Conservation (phyloP, 176 grass and related monocot genomes). For the Oryza coarctata region DNA sequence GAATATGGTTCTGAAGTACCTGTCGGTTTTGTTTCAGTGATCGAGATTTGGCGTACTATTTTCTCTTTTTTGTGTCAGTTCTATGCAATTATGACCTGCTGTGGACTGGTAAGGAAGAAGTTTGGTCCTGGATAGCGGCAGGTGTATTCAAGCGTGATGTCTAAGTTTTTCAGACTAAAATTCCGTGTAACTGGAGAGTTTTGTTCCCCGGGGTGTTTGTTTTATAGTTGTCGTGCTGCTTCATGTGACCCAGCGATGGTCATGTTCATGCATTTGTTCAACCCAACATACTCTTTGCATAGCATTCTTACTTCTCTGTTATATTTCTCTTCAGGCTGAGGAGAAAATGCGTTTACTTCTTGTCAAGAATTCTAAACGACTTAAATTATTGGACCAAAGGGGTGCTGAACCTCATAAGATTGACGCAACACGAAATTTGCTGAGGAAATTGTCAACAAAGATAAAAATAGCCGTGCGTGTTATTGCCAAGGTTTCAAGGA, state of each 20-base stretch:
- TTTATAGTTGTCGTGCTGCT: background rate
- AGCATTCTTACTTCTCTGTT: background rate
- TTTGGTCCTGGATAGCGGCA: background rate
- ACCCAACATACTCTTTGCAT: background rate
- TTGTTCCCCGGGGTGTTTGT: background rate
- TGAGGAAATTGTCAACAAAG: slow-evolving; percentile 73
- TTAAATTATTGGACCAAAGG: slow-evolving; percentile 64
- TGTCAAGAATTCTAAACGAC: slow-evolving; percentile 58
- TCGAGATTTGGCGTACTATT: background rate
- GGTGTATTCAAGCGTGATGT: background rate
- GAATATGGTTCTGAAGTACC: background rate
- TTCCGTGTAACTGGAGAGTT: background rate
- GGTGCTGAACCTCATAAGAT: slow-evolving; percentile 73
- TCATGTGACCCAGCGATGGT: background rate
- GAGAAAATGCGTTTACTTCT: slow-evolving; percentile 87
- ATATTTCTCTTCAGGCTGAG: slow-evolving; percentile 53
- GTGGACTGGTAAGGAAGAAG: background rate
- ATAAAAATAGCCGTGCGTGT: slow-evolving; percentile 75
- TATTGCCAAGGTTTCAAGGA: slow-evolving; percentile 71
- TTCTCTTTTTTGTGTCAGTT: background rate
- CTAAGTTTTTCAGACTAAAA: background rate
- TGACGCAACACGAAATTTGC: slow-evolving; percentile 57
- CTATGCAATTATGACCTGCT: background rate
- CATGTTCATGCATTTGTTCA: background rate
- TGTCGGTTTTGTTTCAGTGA: background rate